These are phyloP conservation scores for Nicotiana paniculata DNA, from an alignment of 257 asterid genomes.

Conservation along the genomic window DNA sequence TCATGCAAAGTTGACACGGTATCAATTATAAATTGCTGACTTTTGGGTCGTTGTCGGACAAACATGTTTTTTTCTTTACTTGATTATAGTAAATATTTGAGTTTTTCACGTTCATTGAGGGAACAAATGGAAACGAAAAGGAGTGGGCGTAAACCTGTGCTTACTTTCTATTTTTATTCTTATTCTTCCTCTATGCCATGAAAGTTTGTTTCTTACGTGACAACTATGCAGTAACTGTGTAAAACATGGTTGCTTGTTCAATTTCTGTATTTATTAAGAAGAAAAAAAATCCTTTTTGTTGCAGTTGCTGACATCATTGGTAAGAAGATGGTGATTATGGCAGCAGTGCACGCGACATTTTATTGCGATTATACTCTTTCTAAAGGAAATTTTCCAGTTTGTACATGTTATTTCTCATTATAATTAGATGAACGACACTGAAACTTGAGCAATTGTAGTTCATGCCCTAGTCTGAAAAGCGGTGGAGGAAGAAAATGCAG, in stretches of 20 bases:
- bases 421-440: not conserved
- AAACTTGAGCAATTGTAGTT: not conserved
- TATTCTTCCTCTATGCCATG: not conserved
- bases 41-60: not conserved
- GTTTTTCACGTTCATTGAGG: not conserved
- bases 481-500: not conserved
- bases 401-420: not conserved
- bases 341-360: not conserved
- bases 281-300: conserved; percentile 9
- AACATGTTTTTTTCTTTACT: not conserved
- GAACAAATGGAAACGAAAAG: not conserved
- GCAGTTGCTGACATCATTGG: conserved; percentile 85
- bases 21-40: not conserved
- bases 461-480: not conserved
- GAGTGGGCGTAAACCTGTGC: not conserved
- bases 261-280: not conserved
- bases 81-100: not conserved
- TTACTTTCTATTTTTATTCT: not conserved
- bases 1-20: too few species aligned
- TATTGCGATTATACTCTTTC: conserved; percentile 4
- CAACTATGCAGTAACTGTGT: not conserved
- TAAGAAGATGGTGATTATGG: conserved; percentile 70
- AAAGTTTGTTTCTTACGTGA: not conserved
- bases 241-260: not conserved
- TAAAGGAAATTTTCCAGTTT: conserved; percentile 16